Conservation (phyloP, 2,329 filamentous ascomycete genomes). For the Aspergillaceae sp. region DNA sequence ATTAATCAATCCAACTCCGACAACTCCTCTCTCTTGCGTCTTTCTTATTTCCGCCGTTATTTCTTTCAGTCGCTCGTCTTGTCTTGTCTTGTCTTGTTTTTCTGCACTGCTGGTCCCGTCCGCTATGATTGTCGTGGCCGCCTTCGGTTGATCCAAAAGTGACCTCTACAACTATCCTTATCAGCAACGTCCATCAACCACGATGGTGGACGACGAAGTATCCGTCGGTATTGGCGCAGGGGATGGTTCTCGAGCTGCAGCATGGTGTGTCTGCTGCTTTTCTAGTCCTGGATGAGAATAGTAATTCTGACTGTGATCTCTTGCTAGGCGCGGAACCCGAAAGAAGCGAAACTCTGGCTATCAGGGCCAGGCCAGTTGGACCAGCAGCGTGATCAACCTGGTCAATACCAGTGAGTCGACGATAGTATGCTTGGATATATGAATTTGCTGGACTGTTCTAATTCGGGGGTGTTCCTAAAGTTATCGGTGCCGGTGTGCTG, state of each 20-base stretch:
- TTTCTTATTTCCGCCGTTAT: no score
- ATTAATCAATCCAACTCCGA: no score
- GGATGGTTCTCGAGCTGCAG: conserved; percentile 15
- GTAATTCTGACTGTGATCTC: neutral
- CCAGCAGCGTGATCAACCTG: conserved; percentile 88
- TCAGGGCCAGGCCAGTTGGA: conserved; percentile 71
- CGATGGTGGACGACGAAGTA: conserved; percentile 27
- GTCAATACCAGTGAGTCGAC: conserved; percentile 72
- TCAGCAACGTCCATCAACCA: conserved; percentile 6
- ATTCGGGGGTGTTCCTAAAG: conserved; percentile 37
- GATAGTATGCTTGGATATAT: neutral
- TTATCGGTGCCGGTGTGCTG: conserved; percentile 87
- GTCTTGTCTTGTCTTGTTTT: no score
- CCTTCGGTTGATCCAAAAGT: conserved; percentile 8
- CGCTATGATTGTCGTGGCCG: conserved; percentile 9
- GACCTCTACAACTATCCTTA: conserved; percentile 11
- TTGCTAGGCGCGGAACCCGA: conserved; percentile 18
- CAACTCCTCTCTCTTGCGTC: no score
- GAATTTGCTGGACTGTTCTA: conserved; percentile 3
- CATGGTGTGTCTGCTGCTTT: conserved; percentile 13
- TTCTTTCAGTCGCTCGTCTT: no score
- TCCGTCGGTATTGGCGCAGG: conserved; percentile 18
- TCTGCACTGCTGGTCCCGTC: no score
- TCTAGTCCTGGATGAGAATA: neutral
- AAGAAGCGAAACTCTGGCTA: conserved; percentile 62